Percentiles rank a stretch among this genome's conserved stretches.
Evolutionary conservation across 108 stramenopile species (phyloP).

Genomic region (Aurantiochytrium sp.): DNA sequence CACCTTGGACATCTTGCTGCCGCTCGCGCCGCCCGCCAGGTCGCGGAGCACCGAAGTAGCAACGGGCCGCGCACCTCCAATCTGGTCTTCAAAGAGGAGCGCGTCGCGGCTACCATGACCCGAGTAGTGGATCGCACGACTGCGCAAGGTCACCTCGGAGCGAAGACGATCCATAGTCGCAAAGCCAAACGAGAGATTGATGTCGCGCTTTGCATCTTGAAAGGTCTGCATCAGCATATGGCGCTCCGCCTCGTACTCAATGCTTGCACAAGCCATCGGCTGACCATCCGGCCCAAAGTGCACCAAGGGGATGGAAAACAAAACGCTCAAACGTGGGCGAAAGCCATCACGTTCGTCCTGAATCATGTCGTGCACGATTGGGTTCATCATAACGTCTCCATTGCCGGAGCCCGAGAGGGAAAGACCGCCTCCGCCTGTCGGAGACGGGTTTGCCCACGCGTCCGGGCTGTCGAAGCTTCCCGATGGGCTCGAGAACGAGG

Average conservation of each 20-base stretch:
- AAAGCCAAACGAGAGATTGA: conserved; percentile 6
- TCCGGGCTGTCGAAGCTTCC: not conserved
- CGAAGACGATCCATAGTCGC: not conserved
- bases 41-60: not conserved
- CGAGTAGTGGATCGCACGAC: conserved; percentile 5
- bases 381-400: not conserved
- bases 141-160: not conserved
- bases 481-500: not conserved
- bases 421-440: not conserved
- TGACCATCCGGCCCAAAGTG: not conserved
- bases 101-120: not conserved
- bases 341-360: not conserved
- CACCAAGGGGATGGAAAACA: not conserved
- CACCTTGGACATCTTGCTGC: conserved; percentile 40
- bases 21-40: not conserved
- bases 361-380: not conserved
- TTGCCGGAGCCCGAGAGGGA: not conserved
- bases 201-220: not conserved
- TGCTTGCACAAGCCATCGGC: not conserved
- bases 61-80: not conserved
- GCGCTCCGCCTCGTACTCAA: not conserved
- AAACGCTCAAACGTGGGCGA: not conserved
- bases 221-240: not conserved
- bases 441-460: too few species aligned
- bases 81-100: not conserved